A percentile compares a stretch with the other conserved stretches of the same genome.
Evolutionary conservation across 352 stramenopile genomes (phyloP).

Genomic region (Pythium chondricola): DNA sequence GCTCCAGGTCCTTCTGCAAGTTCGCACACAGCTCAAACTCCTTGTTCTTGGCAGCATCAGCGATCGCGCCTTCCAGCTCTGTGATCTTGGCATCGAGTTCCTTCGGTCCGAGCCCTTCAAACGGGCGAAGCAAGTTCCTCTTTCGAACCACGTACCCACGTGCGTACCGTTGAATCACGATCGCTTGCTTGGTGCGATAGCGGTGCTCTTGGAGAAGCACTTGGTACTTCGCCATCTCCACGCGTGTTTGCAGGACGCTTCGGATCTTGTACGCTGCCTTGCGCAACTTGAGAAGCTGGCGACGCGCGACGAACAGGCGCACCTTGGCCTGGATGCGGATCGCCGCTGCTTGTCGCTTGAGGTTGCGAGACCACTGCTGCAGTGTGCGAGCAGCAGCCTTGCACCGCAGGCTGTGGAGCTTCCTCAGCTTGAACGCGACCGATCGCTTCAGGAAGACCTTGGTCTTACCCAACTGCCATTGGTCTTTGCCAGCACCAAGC

Average conservation of each 20-base stretch:
- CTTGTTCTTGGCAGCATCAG: slow-evolving; percentile 69
- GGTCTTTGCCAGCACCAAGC: slow-evolving; percentile 79
- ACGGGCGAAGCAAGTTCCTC: slow-evolving; percentile 68
- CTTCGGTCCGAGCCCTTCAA: slow-evolving; percentile 68
- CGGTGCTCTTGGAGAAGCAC: slow-evolving; percentile 43
- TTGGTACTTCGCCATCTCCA: slow-evolving; percentile 64
- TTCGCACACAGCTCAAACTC: slow-evolving; percentile 83
- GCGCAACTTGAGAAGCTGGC: slow-evolving; percentile 37
- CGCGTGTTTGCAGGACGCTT: slow-evolving; percentile 45
- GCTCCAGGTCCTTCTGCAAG: slow-evolving; percentile 79
- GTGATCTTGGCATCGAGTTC: slow-evolving; percentile 74
- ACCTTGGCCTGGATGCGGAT: slow-evolving; percentile 71
- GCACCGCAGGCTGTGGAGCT: slow-evolving; percentile 73
- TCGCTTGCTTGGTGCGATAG: slow-evolving; percentile 36
- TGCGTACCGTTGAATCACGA: slow-evolving; percentile 70
- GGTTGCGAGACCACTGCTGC: slow-evolving; percentile 80
- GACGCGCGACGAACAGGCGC: slow-evolving; percentile 63
- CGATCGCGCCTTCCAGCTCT: slow-evolving; percentile 71
- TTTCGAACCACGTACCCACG: slow-evolving; percentile 72
- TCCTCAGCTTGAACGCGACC: slow-evolving; percentile 76
- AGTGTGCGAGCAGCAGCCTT: slow-evolving; percentile 76
- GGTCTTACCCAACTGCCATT: slow-evolving; percentile 85
- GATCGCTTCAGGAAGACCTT: slow-evolving; percentile 85
- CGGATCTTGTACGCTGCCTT: slow-evolving; percentile 58
- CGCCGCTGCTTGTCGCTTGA: slow-evolving; percentile 46